Evolutionary conservation across 1,139 yeast species (phyloP), one percentile per base, ranked within the genome.

Genomic region (Yamadazyma sp.): DNA sequence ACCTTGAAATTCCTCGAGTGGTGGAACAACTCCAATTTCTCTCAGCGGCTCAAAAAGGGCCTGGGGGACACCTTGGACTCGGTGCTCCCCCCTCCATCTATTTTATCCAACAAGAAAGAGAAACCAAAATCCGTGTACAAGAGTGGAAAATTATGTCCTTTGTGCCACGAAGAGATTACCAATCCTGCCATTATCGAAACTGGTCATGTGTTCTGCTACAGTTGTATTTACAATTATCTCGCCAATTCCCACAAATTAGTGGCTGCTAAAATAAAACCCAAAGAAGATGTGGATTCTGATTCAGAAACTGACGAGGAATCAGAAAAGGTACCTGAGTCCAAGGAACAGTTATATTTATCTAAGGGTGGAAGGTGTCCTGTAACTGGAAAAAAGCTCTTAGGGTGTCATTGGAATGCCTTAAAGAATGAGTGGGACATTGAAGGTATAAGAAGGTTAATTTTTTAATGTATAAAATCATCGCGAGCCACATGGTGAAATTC

Each of bases 101-200:
- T 61, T 2, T 49, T 69, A 35, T 43, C 52, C 3, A 35, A 34
- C 27, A 26, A 34, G 6, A 45, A 45, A 26, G 38, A 40, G 12
- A 50, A 43, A 28, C 38, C 39, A 4, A 50, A 44, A 33, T 54
- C 47, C 31, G 43, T 46, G 2, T 60, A 61, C 43, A 60, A 54
- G 45, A 64, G 73, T 32, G 68, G 64, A 8, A 60, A 57, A 22
- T 44, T 48, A 14, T 90, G 97, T 58, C 89, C 94, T 0, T 57
- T 90, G n/a, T 92, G 97, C 52, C 64, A 74, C 22, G 64, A 77
- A 9, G 70, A 62, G 13, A 74, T 89, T 6, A 75, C 76, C 24
- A 88, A 86, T 50, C 96, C 96, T 2, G 89, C 96, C 0, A 78
- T 86, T 5, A 78, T 90, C 31, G 97, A 90, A 55, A 88, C 97